Evolutionary conservation across 257 asterid species (phyloP), one percentile per base, ranked within the genome.

Genomic region (Solanum piurae): DNA sequence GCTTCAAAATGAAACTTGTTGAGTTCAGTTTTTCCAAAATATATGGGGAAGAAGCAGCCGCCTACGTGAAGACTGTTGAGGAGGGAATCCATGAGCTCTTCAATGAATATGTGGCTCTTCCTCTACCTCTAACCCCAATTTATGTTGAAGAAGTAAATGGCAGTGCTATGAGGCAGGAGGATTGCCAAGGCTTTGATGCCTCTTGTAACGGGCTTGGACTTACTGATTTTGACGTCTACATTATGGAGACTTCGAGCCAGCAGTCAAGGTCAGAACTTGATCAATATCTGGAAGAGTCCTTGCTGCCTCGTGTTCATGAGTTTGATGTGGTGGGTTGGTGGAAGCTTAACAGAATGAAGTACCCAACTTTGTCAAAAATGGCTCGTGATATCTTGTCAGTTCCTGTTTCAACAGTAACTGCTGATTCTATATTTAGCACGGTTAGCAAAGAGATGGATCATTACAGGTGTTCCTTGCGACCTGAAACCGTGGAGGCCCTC

Each of bases 291-390:
- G 97, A 96, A 94, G 99, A 97, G 92, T 96, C 99, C 3, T 86
- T 97, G 21, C 36, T 96, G 91, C 99, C 99, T 1, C 94, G 99
- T 0, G 98, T 94, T 5, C 98, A 94, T 18, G 99, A 96, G 16
- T 97, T 97, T 82, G 99, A 97, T 37, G 99, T 96, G 37, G 69
- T 96, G 10, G 98, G 98, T 13, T 97, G 99, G 99, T 97, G 99
- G 99, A 95, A 96, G 77, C 83, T 93, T 27, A 96, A 97, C 92
- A 84, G 96, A 85, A 89, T 89, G 87, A 97, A 95, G 93, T 96
- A 95, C 86, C 99, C 99, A 1, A 95, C 99, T 0, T 96, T 97
- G 1, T 97, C 99, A 9, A 96, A 93, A 93, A 96, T 97, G 99
- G 99, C 99, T 2, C 92, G 99, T 0, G 99, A 97, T 84, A 93